Evolutionary conservation across 805 yeast genomes (phyloP).

Genomic region (Teunomyces tritomae): DNA sequence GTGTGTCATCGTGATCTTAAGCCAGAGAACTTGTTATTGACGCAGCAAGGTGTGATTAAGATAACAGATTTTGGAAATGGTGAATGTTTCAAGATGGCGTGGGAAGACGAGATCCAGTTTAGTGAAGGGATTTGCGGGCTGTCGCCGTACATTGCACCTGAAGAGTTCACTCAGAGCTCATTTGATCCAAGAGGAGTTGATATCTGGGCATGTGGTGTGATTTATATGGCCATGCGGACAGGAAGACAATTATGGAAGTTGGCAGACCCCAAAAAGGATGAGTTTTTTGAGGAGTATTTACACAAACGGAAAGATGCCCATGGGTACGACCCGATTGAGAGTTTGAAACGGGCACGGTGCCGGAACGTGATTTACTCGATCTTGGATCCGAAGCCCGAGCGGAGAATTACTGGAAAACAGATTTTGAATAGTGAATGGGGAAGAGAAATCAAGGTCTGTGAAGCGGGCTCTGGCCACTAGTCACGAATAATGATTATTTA

Average conservation of each 20-base stretch:
- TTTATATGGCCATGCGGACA: constrained; percentile 90
- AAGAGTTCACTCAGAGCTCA: constrained; percentile 61
- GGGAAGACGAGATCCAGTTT: constrained; percentile 70
- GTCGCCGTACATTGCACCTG: constrained; percentile 89
- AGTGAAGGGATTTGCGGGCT: constrained; percentile 83
- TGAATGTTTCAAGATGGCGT: constrained; percentile 80
- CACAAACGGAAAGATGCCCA: constrained; percentile 74
- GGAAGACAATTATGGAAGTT: constrained; percentile 91
- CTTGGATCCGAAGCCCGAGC: constrained; percentile 83
- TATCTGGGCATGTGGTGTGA: constrained; percentile 92
- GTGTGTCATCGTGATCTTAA: constrained; percentile 87
- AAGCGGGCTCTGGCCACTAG: constrained; percentile 51
- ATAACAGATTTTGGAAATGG: constrained; percentile 88
- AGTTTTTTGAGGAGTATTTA: constrained; percentile 71
- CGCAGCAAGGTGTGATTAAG: constrained; percentile 69
- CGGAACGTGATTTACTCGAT: constrained; percentile 91
- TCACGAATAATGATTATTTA: background rate
- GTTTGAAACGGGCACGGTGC: constrained; percentile 80
- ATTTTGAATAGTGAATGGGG: constrained; percentile 95
- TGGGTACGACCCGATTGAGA: constrained; percentile 91
- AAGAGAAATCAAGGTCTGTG: constrained; percentile 78
- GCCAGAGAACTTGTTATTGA: constrained; percentile 78
- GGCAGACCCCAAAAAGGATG: constrained; percentile 74
- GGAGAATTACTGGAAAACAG: constrained; percentile 87
- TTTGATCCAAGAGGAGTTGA: constrained; percentile 84